Percentiles rank a stretch among this genome's conserved stretches.
These are phyloP conservation scores for Lumnitzera littorea DNA, from an alignment of 345 rosid genomes.

Conservation along the genomic window DNA sequence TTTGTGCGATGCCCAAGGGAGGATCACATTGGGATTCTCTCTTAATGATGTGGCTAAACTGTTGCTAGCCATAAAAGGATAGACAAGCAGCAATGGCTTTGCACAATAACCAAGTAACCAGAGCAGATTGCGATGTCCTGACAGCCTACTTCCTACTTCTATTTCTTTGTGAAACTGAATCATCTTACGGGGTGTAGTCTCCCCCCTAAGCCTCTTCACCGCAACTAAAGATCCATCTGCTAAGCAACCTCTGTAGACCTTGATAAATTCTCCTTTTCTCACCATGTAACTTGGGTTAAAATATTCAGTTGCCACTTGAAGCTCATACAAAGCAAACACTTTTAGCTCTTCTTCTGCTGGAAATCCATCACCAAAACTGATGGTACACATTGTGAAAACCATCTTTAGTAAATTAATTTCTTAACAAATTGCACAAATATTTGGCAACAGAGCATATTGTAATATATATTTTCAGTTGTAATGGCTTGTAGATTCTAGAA, in stretches of 20 bases:
- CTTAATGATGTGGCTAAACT: not conserved
- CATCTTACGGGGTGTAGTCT: not conserved
- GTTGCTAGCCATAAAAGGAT: slow-evolving; percentile 5
- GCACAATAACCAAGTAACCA: slow-evolving; percentile 1
- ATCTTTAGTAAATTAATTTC: not conserved
- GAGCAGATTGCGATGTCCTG: not conserved
- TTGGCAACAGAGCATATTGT: no score
- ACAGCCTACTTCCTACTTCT: not conserved
- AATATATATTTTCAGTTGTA: no score
- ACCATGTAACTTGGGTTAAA: not conserved
- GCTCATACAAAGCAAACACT: not conserved
- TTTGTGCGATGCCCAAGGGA: slow-evolving; percentile 3
- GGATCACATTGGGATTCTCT: not conserved
- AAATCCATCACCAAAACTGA: not conserved
- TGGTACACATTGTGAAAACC: slow-evolving; percentile 3
- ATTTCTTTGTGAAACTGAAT: not conserved
- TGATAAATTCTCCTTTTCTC: slow-evolving; percentile 3
- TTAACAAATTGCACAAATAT: no score
- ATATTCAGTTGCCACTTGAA: not conserved
- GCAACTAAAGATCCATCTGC: slow-evolving; percentile 1
- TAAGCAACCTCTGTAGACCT: not conserved
- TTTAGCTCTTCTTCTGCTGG: not conserved
- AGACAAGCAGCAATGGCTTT: slow-evolving; percentile 1
- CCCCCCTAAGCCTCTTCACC: not conserved
- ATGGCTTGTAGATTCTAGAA: no score